Base-by-base conservation (phyloP, 768 basidiomycete genomes). In the Pholiota molesta region DNA sequence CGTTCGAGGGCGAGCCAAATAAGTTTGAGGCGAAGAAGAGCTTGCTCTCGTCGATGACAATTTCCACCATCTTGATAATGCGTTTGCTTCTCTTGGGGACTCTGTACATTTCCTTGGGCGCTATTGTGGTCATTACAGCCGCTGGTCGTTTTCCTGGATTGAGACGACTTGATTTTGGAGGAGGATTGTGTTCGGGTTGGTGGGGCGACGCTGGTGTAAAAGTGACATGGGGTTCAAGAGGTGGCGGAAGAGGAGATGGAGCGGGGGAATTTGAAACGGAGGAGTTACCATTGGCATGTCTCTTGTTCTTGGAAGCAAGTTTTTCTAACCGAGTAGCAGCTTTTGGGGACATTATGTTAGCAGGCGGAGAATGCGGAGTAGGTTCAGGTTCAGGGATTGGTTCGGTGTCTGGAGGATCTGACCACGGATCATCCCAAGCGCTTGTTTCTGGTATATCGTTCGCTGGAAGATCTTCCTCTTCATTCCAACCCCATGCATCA, bases 401-500 rank as follows among this genome's bases (percentile, higher is more conserved):
- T 16, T 61, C 55, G 8, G 66, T 59, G 23, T 72, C 72, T 5
- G 75, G 61, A 44, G 73, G 66, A 29, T 90, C 87, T 47, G 75
- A 82, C 91, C 90, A 91, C 2, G 89, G 86, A 63, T 91, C 85
- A 59, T 90, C 90, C 83, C 87, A 88, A 16, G 78, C 72, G 31
- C 73, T 76, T 57, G 84, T 82, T 60, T 81, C 83, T 21, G 68
- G 57, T 3, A 76, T 67, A 4, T 69, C 68, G 23, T 77, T 73
- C 17, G 64, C 73, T 11, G 73, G 72, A 8, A 69, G 54, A 6
- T 75, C 78, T 13, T 79, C 79, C 31, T 86, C 85, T 44, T 86
- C 85, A 40, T 91, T 87, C 87, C 87, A 92, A 2, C 88, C 92
- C 92, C 92, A 94, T 0, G 90, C 86, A 66, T 89, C 86, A 16